These are phyloP conservation scores for Nakazawaea wickerhamii DNA, from an alignment of 805 yeast species.

Conservation along the genomic window DNA sequence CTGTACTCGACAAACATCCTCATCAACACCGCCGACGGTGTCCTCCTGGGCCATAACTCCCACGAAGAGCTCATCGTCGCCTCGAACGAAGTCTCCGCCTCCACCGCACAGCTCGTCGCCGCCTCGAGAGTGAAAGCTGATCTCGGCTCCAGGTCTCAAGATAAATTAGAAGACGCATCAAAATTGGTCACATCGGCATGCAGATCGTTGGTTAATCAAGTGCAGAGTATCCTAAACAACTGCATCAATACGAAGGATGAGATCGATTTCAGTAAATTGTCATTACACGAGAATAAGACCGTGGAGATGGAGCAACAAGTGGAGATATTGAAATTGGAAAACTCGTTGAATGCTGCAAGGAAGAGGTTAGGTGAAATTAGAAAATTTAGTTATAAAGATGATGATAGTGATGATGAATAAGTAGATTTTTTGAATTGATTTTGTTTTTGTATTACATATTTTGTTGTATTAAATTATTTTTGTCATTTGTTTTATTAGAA, in stretches of 20 bases:
- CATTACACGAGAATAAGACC: constrained; percentile 78
- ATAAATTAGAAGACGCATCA: constrained; percentile 62
- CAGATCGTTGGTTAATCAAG: constrained; percentile 62
- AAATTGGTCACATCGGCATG: constrained; percentile 73
- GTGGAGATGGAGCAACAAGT: constrained; percentile 92
- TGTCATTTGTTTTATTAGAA: no score
- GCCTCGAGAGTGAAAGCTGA: constrained; percentile 85
- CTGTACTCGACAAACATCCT: constrained; percentile 79
- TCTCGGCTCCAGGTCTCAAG: constrained; percentile 71
- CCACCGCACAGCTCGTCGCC: constrained; percentile 88
- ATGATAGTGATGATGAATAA: constrained; percentile 48
- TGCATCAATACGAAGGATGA: constrained; percentile 31
- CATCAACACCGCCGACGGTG: constrained; percentile 84
- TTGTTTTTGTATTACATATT: not conserved
- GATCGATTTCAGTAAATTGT: constrained; percentile 61
- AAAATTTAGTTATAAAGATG: constrained; percentile 66
- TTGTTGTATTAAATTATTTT: not conserved
- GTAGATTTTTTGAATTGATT: not conserved
- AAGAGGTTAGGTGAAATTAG: constrained; percentile 82
- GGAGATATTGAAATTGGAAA: constrained; percentile 78
- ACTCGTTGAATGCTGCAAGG: constrained; percentile 63
- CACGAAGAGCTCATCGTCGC: constrained; percentile 86
- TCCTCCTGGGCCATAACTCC: constrained; percentile 53
- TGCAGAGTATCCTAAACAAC: constrained; percentile 44
- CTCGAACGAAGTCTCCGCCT: constrained; percentile 86